Base-by-base conservation (phyloP, 306 rosid species). In the Glycine tomentella region DNA sequence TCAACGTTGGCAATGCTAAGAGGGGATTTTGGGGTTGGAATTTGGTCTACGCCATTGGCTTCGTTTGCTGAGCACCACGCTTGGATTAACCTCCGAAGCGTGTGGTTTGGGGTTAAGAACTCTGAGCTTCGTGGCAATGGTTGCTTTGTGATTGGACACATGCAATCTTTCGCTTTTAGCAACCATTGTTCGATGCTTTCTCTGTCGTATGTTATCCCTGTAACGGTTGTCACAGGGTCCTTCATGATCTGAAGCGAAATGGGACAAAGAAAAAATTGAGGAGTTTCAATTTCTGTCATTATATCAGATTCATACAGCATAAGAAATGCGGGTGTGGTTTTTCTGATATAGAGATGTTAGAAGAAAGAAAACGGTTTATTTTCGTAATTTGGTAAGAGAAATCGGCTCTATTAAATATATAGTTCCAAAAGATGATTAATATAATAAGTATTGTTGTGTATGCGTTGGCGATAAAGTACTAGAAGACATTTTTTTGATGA, bases 191-290 rank as follows among this genome's bases (percentile, higher is more conserved):
- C 91, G 38, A 93, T 91, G 87, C 94, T 91, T 67, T 89, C 89
- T 31, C 97, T 81, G 82, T 93, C 97, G 72, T 91, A 91, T 20
- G 94, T 88, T 78, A 93, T 93, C 50, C 97, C 97, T 4, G 91
- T 86, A 57, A 72, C 11, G 49, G 91, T 74, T 6, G 89, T 83
- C n/a, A 93, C 96, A 0, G 97, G 96, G 51, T 93, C 97, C 59
- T 85, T 89, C 92, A 93, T 93, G 59, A 88, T 86, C 84, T 89
- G 84, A 53, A 93, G 87, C 4, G 97, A 93, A 62, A 93, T 93
- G 17, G 97, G 97, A 58, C 96, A 93, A 2, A 83, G 12, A 53
- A 90, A 93, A 77, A 88, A 93, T 6, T 81, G 79, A 66, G 94
- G 94, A 13, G 85, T 53, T 50, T 86, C 89, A 45, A 85, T 63